Evolutionary conservation across 192 early-diverging fungal species (phyloP).

Genomic region (Allomyces macrogynus): DNA sequence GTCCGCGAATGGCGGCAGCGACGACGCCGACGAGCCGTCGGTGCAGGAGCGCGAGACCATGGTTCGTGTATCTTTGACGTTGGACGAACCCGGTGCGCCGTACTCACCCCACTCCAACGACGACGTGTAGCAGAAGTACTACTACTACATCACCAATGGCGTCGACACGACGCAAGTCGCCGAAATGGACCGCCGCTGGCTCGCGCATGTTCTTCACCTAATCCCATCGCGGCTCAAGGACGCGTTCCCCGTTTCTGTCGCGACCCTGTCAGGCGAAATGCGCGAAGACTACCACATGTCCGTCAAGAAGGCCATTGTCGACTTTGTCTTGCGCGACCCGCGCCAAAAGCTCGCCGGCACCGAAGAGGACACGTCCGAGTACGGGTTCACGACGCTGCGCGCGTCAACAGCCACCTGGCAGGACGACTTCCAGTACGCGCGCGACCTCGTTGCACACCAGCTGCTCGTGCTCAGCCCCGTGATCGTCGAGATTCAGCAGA

Average conservation of each 20-base stretch:
- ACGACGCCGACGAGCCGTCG: not conserved
- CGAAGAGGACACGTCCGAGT: slow-evolving; percentile 5
- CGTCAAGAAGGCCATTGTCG: slow-evolving; percentile 45
- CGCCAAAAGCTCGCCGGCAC: slow-evolving; percentile 20
- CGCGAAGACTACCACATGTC: slow-evolving; percentile 42
- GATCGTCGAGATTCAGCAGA: slow-evolving; percentile 23
- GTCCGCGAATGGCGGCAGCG: too few species aligned
- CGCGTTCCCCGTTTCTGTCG: slow-evolving; percentile 15
- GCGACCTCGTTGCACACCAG: slow-evolving; percentile 11
- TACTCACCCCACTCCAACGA: too few species aligned
- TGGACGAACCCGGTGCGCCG: too few species aligned
- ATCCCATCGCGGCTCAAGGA: slow-evolving; percentile 22
- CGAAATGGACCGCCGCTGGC: slow-evolving; percentile 39
- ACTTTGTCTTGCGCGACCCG: slow-evolving; percentile 43
- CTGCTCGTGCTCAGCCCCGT: slow-evolving; percentile 25
- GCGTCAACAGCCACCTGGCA: slow-evolving; percentile 26
- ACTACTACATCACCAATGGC: slow-evolving; percentile 43
- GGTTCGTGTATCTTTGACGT: not conserved
- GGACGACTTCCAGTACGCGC: slow-evolving; percentile 12
- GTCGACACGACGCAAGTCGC: slow-evolving; percentile 40
- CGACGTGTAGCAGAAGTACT: slow-evolving; percentile 32
- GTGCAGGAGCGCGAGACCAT: not conserved
- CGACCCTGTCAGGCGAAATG: slow-evolving; percentile 29
- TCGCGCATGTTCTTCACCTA: slow-evolving; percentile 26
- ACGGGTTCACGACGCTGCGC: slow-evolving; percentile 27